These are phyloP conservation scores for Cytospora schulzeri DNA, from an alignment of 2,329 filamentous ascomycete species.

Conservation along the genomic window DNA sequence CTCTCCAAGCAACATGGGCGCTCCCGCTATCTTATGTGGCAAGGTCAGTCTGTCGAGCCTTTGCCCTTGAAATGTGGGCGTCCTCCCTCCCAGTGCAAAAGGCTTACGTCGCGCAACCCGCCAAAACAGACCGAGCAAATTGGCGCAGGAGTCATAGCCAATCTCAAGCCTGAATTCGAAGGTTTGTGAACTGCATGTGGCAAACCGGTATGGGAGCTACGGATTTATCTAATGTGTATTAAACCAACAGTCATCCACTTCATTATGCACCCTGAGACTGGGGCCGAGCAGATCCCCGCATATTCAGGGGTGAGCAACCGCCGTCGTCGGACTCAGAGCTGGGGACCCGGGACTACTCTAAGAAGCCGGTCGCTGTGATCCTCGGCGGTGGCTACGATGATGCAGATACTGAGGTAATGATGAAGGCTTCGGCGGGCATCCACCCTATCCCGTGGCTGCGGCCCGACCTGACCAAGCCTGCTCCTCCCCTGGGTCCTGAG, in stretches of 20 bases:
- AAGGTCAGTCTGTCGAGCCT: too few relatives aligned
- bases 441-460: conserved; percentile 32
- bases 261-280: conserved; percentile 30
- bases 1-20: too few relatives aligned
- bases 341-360: conserved; percentile 32
- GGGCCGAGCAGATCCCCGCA: conserved; percentile 27
- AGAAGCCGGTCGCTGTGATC: conserved; percentile 29
- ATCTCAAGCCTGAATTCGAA: too few relatives aligned
- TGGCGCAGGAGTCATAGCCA: too few relatives aligned
- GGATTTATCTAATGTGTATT: not conserved
- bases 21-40: too few relatives aligned
- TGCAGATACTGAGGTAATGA: conserved; percentile 25
- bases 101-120: too few relatives aligned
- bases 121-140: too few relatives aligned
- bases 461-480: conserved; percentile 29
- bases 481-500: conserved; percentile 31
- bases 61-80: too few relatives aligned
- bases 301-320: conserved; percentile 30
- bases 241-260: conserved; percentile 32
- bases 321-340: conserved; percentile 27
- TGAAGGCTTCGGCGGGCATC: conserved; percentile 27
- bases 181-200: too few relatives aligned
- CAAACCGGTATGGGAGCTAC: too few relatives aligned
- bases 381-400: conserved; percentile 32
- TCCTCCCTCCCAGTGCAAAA: too few relatives aligned